phyloP scores from a whole-genome alignment of 768 basidiomycete genomes.

The Termitomyces sp. region DNA sequence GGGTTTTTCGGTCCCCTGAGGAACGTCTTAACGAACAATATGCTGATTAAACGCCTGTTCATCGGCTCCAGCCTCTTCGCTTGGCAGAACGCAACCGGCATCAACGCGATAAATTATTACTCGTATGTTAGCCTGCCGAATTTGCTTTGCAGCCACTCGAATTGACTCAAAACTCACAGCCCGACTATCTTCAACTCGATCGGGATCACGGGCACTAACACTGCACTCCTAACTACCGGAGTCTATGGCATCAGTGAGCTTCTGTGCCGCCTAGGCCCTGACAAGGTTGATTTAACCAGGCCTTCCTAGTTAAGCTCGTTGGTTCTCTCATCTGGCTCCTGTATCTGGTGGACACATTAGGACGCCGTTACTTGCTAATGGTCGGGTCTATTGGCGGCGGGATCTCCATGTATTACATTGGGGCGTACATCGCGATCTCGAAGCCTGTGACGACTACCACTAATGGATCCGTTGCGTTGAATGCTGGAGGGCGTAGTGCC shows the following conservation, averaged over 20 bases:
- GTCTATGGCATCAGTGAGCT: slow-evolving; percentile 44
- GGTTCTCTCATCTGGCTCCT: slow-evolving; percentile 37
- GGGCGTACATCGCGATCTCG: slow-evolving; percentile 36
- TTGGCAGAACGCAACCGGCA: slow-evolving; percentile 43
- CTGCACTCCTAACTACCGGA: slow-evolving; percentile 37
- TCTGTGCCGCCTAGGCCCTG: neutral
- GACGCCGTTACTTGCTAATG: slow-evolving; percentile 36
- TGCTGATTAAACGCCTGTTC: slow-evolving; percentile 27
- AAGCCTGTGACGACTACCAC: slow-evolving; percentile 17
- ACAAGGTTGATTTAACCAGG: neutral
- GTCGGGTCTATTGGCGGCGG: slow-evolving; percentile 34
- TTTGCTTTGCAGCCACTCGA: neutral
- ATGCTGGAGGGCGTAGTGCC: slow-evolving; percentile 26
- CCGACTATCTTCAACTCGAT: slow-evolving; percentile 45
- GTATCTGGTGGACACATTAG: slow-evolving; percentile 36
- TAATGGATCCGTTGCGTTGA: slow-evolving; percentile 11
- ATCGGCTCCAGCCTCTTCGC: slow-evolving; percentile 34
- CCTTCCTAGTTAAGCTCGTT: slow-evolving; percentile 23
- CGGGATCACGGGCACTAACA: slow-evolving; percentile 33
- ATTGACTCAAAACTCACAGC: slow-evolving; percentile 10
- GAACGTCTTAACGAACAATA: slow-evolving; percentile 23
- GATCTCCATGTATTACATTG: slow-evolving; percentile 39
- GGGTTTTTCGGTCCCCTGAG: slow-evolving; percentile 28
- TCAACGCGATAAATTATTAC: slow-evolving; percentile 42
- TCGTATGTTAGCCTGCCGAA: slow-evolving; percentile 17